Evolutionary conservation across 2,329 filamentous ascomycete genomes (phyloP), one percentile per base, ranked within the genome.

Genomic region (Ophiocordyceps sinensis): DNA sequence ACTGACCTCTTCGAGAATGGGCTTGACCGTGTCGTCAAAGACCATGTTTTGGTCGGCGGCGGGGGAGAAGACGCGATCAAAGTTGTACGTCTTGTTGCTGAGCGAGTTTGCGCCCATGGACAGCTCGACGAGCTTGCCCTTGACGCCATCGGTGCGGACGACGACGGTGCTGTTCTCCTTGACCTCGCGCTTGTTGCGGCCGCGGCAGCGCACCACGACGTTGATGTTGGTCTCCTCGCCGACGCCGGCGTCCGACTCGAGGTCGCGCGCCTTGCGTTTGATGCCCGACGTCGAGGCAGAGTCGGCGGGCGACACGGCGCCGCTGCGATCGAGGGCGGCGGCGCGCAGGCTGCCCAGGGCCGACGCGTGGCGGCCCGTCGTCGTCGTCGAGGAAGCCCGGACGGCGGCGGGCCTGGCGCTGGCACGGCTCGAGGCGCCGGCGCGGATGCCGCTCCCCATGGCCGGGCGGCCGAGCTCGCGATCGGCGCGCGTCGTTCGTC

Each of bases 31-130:
- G 61, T 96, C 89, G 49, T 98, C 89, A 56, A 91, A 98, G 9
- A 98, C 71, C 73, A 94, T 93, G 40, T 71, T 76, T 63, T 98
- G 91, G 54, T 96, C 91, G 1, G 91, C 89, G 1, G 89, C 91
- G 1, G 84, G 84, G 1, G 91, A 95, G 55, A 94, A 98, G 49
- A 96, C 91, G 56, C 89, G 91, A 63, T 98, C 91, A 58, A 98
- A 98, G 48, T 83, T 80, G 59, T 98, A 98, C 0, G 85, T 84
- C 65, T 96, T 96, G 65, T 98, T 94, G 67, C 82, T 93, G 43
- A 96, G 65, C 29, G 91, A 84, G 60, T 81, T 94, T 0, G 88
- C 81, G 1, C 89, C 91, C 85, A 96, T 94, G 4, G 82, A 88
- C 38, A 98, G 63, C 49, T 93, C 82, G 23, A 98, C 77, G 32